A percentile compares a stretch with the other conserved stretches of the same genome.
Conservation (phyloP, 441 rosid genomes). For the Erysimum cheiri region DNA sequence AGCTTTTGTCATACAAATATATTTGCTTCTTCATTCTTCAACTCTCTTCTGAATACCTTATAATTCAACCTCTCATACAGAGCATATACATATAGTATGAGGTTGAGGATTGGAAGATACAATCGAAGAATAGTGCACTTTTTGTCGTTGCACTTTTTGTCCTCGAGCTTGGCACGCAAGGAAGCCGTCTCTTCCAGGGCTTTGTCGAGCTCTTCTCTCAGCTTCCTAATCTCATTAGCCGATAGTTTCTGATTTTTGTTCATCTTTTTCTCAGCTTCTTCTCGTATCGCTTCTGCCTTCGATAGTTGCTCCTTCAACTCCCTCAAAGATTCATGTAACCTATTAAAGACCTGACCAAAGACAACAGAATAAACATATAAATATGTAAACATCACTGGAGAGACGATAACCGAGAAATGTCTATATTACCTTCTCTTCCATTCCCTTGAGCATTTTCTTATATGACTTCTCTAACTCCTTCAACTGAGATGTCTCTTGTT, state of each 20-base stretch:
- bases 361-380: neutral
- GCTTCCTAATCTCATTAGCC: conserved; percentile 33
- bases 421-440: conserved; percentile 29
- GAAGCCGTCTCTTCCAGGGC: conserved; percentile 1
- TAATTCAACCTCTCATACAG: no score
- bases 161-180: neutral
- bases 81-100: no score
- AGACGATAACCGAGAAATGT: neutral
- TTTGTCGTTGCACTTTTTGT: no score
- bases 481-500: neutral
- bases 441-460: conserved; percentile 13
- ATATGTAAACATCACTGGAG: neutral
- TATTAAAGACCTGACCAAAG: conserved; percentile 26
- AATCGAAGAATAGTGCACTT: conserved; percentile 26
- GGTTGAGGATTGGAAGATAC: neutral
- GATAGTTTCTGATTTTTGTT: conserved; percentile 12
- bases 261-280: conserved; percentile 22
- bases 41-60: no score
- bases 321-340: conserved; percentile 19
- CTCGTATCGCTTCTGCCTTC: conserved; percentile 10
- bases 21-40: no score
- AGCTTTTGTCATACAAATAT: no score
- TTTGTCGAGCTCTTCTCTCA: conserved; percentile 27
- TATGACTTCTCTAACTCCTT: conserved; percentile 20
- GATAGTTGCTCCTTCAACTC: conserved; percentile 28